These are phyloP conservation scores for Solanum boliviense DNA, from an alignment of 257 asterid species.

Conservation along the genomic window DNA sequence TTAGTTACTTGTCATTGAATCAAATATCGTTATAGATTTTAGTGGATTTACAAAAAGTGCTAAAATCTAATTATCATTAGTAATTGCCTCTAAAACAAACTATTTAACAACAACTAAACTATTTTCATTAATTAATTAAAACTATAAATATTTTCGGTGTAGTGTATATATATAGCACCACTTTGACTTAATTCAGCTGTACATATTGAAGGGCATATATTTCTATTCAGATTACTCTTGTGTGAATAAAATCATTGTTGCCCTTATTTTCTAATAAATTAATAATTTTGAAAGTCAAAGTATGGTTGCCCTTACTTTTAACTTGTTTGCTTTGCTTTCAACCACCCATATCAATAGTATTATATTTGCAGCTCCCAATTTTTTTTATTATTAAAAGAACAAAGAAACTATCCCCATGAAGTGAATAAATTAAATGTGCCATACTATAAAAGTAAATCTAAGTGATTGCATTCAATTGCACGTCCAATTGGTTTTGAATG, in stretches of 20 bases:
- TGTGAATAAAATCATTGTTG: neutral
- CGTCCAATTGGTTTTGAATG: neutral
- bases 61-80: neutral
- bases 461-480: neutral
- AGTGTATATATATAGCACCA: neutral
- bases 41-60: neutral
- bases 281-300: neutral
- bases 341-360: neutral
- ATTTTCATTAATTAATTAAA: too few relatives aligned
- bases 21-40: too few relatives aligned
- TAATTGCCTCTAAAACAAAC: neutral
- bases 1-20: neutral
- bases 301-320: neutral
- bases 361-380: neutral
- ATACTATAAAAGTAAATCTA: neutral
- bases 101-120: too few relatives aligned
- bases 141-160: neutral
- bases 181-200: neutral
- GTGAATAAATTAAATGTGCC: neutral
- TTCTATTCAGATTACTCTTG: neutral
- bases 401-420: neutral
- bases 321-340: neutral
- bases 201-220: neutral
- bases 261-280: neutral
- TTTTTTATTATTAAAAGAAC: neutral